These are phyloP conservation scores for Neurospora sp. DNA, from an alignment of 495 filamentous ascomycete species.

Conservation along the genomic window DNA sequence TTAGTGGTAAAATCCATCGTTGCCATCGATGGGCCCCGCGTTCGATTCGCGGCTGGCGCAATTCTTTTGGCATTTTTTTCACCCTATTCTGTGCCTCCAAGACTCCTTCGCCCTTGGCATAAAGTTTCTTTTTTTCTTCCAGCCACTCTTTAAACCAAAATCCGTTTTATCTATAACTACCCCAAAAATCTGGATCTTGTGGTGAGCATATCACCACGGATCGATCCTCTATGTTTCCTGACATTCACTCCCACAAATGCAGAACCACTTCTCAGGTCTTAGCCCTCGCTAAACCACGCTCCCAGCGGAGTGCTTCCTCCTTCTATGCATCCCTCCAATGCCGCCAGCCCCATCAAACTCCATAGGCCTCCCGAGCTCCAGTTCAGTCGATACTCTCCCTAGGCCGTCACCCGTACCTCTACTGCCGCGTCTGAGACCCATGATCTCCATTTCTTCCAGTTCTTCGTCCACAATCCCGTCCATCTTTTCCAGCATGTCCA, in stretches of 20 bases:
- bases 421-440: background rate
- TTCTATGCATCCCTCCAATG: background rate
- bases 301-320: background rate
- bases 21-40: slow-evolving; percentile 44
- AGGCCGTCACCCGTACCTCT: background rate
- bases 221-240: background rate
- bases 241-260: background rate
- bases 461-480: slow-evolving; percentile 6
- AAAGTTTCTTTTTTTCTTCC: background rate
- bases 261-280: background rate
- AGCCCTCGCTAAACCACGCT: background rate
- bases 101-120: background rate
- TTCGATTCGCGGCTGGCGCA: slow-evolving; percentile 42
- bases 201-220: background rate
- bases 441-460: background rate
- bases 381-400: background rate
- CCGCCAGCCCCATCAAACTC: background rate
- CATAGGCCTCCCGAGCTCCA: background rate
- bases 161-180: background rate
- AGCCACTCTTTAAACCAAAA: background rate
- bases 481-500: slow-evolving; percentile 28
- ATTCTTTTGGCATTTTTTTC: slow-evolving; percentile 5
- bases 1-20: slow-evolving; percentile 47
- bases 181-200: background rate
- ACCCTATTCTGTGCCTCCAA: background rate